Percentiles rank a stretch among this genome's conserved stretches.
phyloP scores from a whole-genome alignment of 352 stramenopile species.

The Phytophthora fragariaefolia region DNA sequence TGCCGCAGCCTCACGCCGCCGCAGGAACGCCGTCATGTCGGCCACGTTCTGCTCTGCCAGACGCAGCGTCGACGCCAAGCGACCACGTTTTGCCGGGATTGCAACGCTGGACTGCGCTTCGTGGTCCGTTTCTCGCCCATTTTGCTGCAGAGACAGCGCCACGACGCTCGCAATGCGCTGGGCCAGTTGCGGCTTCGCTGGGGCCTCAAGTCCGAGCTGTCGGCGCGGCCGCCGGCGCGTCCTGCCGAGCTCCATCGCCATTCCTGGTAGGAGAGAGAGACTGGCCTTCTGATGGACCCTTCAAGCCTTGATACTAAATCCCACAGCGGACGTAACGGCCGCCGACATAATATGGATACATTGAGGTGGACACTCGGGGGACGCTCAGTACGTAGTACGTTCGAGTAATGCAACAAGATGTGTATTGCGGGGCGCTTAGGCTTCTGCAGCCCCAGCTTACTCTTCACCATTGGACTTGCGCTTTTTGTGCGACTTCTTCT shows the following conservation, averaged over 20 bases:
- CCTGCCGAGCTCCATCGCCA: constrained; percentile 4
- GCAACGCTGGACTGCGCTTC: background rate
- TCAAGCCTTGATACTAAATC: constrained; percentile 15
- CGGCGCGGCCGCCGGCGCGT: constrained; percentile 11
- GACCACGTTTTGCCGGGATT: constrained; percentile 4
- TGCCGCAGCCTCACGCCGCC: background rate
- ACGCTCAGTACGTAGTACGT: background rate
- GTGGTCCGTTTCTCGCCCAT: background rate
- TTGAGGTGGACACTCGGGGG: background rate
- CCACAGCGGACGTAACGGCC: constrained; percentile 1
- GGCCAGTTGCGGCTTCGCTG: constrained; percentile 21
- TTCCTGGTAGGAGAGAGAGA: background rate
- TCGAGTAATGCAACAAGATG: background rate
- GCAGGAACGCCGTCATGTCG: constrained; percentile 39
- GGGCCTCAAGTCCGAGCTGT: constrained; percentile 29
- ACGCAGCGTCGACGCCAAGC: constrained; percentile 37
- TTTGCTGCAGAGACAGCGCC: constrained; percentile 35
- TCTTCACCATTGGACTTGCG: constrained; percentile 42
- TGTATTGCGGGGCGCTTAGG: constrained; percentile 14
- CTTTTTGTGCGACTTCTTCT: constrained; percentile 80
- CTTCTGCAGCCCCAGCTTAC: constrained; percentile 16
- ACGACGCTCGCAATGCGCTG: constrained; percentile 34
- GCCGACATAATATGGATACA: constrained; percentile 26
- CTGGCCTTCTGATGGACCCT: constrained; percentile 17
- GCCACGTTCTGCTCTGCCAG: constrained; percentile 35